Evolutionary conservation across 352 stramenopile species (phyloP), one percentile per base, ranked within the genome.

Genomic region (Pythium scleroteichum): DNA sequence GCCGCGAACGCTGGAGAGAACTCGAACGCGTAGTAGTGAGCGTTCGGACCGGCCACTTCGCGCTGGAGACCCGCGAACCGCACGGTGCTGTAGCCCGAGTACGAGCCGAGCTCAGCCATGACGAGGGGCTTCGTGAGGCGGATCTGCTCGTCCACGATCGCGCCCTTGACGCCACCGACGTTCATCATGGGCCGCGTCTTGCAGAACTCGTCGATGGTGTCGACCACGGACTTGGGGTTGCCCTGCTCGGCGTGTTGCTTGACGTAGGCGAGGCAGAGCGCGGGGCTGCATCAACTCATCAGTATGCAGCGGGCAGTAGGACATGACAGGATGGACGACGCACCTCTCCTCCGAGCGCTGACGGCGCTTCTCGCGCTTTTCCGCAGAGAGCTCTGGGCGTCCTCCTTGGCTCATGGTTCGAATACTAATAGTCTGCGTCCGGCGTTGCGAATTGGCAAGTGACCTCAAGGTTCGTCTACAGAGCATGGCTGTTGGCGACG

Each of bases 1-100:
- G 58, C 69, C 3, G 76, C 76, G 46, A 71, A 83, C 53, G 70
- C 57, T 2, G 69, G 71, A 14, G 66, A 79, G 66, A 67, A 81
- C 50, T 85, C 73, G 47, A 82, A 85, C 17, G 73, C 69, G 47
- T 73, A 78, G 46, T 78, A 85, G 48, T 83, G 71, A 52, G 64
- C 70, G 38, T 69, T 32, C 13, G 62, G 41, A 1, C 59, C 68
- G 14, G 46, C 61, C 4, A 78, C 66, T 24, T 79, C 64, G 19
- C 69, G 71, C 44, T 85, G 75, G 41, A 75, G 29, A 38, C 52
- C 72, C 8, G 69, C 75, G 19, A 84, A 84, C 17, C 72, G 69
- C 56, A 84, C 75, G 14, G 69, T 61, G 46, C 72, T 84, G 64
- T 84, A 84, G 24, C 72, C 75, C 6, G 56, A 64, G 59, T 72